Conservation (phyloP, 2,329 filamentous ascomycete species). For the Lasiodiplodia sp. region DNA sequence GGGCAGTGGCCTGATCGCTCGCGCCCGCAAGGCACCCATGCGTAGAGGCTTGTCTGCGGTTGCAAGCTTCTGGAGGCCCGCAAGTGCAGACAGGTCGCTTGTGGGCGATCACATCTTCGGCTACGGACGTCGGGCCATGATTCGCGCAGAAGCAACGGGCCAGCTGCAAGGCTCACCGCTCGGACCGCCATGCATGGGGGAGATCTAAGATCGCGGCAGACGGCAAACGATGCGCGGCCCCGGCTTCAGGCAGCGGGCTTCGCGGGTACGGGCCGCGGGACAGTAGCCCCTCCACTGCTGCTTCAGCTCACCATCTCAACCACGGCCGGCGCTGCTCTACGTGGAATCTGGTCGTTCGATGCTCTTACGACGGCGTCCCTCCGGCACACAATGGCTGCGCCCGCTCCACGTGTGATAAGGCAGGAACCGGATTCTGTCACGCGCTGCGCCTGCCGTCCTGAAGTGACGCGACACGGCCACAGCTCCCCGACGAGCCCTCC, state of each 20-base stretch:
- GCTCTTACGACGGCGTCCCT: constrained; percentile 22
- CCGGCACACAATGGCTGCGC: neutral
- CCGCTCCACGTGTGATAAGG: constrained; percentile 18
- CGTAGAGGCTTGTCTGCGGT: constrained; percentile 12
- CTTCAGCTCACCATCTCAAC: constrained; percentile 9
- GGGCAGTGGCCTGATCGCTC: constrained; percentile 22
- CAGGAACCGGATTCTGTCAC: constrained; percentile 18
- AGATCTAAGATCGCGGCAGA: constrained; percentile 27
- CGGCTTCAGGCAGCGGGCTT: neutral
- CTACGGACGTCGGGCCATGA: constrained; percentile 7
- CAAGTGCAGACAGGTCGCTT: neutral
- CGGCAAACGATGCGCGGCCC: constrained; percentile 8
- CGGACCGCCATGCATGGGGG: constrained; percentile 17
- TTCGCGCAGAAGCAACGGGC: constrained; percentile 13
- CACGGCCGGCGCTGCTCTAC: neutral
- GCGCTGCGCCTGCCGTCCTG: constrained; percentile 11
- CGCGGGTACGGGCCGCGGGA: constrained; percentile 13
- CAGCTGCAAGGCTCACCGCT: constrained; percentile 23
- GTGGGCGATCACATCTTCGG: constrained; percentile 22
- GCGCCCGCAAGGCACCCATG: constrained; percentile 18
- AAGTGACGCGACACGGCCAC: constrained; percentile 21
- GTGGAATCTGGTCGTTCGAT: constrained; percentile 2
- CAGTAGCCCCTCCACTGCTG: neutral
- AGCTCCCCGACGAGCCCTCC: neutral
- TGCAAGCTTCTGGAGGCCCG: neutral